phyloP scores from a whole-genome alignment of 2,329 filamentous ascomycete genomes.

The Chrysosphaeria jannelii region DNA sequence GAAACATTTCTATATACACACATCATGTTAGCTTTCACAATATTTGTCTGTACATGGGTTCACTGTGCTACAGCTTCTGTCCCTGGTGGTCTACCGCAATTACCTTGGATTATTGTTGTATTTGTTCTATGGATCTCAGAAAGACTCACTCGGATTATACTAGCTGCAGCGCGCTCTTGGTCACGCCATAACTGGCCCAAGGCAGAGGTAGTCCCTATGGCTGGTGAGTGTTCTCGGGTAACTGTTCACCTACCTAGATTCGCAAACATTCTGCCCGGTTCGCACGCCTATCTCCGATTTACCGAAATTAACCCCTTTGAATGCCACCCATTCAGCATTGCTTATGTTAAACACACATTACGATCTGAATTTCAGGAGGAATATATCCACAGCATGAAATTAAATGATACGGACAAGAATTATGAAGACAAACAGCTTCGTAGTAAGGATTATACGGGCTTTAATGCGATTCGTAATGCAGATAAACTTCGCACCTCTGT shows the following conservation, averaged over 20 bases:
- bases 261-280: conserved; percentile 34
- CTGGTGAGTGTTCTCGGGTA: conserved; percentile 38
- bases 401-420: conserved; percentile 13
- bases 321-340: conserved; percentile 50
- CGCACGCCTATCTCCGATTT: conserved; percentile 48
- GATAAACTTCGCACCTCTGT: conserved; percentile 21
- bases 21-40: conserved; percentile 39
- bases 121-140: conserved; percentile 54
- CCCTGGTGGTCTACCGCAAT: conserved; percentile 34
- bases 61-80: conserved; percentile 41
- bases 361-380: too few relatives aligned
- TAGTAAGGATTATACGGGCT: too few relatives aligned
- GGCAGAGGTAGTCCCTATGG: conserved; percentile 34
- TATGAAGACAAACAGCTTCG: conserved; percentile 6
- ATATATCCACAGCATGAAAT: conserved; percentile 11
- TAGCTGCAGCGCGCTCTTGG: conserved; percentile 36
- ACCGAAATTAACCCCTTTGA: conserved; percentile 35
- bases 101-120: conserved; percentile 44
- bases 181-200: conserved; percentile 26
- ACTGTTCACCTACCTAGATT: conserved; percentile 39
- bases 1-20: conserved; percentile 82
- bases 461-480: conserved; percentile 8
- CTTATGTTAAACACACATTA: conserved; percentile 41
- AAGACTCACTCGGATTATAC: conserved; percentile 22
- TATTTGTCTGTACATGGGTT: conserved; percentile 43